These are phyloP conservation scores for Hawksworthiomyces lignivorus DNA, from an alignment of 2,329 filamentous ascomycete species.

Conservation along the genomic window DNA sequence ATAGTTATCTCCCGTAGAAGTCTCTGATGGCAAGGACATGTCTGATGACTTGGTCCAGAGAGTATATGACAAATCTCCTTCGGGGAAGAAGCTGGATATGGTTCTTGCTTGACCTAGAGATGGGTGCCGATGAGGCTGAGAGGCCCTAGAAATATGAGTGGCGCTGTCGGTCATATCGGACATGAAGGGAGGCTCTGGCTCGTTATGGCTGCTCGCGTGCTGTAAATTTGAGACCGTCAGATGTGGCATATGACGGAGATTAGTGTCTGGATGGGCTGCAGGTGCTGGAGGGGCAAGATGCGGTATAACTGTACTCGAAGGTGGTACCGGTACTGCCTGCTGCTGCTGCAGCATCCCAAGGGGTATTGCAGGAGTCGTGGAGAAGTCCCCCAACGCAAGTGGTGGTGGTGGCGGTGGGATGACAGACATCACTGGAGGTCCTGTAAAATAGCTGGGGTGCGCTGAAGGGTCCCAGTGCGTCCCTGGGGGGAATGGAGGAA, in stretches of 20 bases:
- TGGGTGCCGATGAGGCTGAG: not conserved
- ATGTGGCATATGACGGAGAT: too few species aligned
- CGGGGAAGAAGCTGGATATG: constrained; percentile 2
- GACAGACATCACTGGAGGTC: not conserved
- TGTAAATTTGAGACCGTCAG: too few species aligned
- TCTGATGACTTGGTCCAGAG: not conserved
- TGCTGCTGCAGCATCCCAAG: too few species aligned
- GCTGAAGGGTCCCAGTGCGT: not conserved
- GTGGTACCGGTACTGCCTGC: too few species aligned
- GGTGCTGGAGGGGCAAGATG: too few species aligned
- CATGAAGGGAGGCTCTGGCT: constrained; percentile 1
- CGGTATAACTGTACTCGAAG: too few species aligned
- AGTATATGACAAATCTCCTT: too few species aligned
- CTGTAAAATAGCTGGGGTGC: not conserved
- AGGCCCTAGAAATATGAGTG: not conserved
- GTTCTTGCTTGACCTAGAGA: constrained; percentile 6
- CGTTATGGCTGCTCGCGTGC: too few species aligned
- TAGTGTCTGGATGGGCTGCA: too few species aligned
- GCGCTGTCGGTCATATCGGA: not conserved
- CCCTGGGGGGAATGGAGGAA: constrained; percentile 3
- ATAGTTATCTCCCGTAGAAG: not conserved
- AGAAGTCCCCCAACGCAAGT: too few species aligned
- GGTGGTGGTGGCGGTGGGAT: constrained; percentile 12
- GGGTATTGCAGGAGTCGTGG: too few species aligned
- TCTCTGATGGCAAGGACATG: constrained; percentile 10